Evolutionary conservation across 371 early-diverging fungal genomes (phyloP), one percentile per base, ranked within the genome.

Genomic region (Mortierella sp.): DNA sequence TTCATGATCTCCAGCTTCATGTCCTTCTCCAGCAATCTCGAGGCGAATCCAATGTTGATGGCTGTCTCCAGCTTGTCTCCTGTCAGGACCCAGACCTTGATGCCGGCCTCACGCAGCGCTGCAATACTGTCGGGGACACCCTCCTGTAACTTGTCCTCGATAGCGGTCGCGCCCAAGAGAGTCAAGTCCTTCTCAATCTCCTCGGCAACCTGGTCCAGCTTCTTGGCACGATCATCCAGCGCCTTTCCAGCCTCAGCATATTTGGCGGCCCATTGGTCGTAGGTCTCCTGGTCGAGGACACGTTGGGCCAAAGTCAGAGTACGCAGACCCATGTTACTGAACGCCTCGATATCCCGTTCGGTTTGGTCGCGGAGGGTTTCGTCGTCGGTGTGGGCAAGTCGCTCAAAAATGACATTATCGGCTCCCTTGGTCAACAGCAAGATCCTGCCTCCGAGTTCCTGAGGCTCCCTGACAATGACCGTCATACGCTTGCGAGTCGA

Each of bases 41-140:
- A 94, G 0, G 96, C 93, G 86, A 97, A 97, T 1, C 97, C 98
- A 83, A 99, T 97, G 85, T 96, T 97, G 87, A 98, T 97, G n/a
- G 99, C 99, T 0, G 99, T 99, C 86, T 99, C 99, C 86, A 97
- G 87, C 87, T 99, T 99, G 87, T 99, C 99, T 58, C 99, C 99
- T 4, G 99, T 99, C 69, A 99, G 86, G 41, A 99, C 99, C 99
- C 99, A 99, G 44, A 99, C 92, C 82, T 96, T 96, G 84, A 99
- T 97, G 1, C 99, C 99, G 1, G 98, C 98, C 37, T 93, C 89
- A 16, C 93, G 88, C 8, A 99, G 89, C 9, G 92, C 87, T 24
- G 91, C 93, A 64, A 99, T 97, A 41, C 96, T 89, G n/a, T 97
- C 93, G 1, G 97, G 97, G 0, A 98, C 99, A 34, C 96, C 94